phyloP scores from a whole-genome alignment of 75 land plant species.

The Picea sitchensis region DNA sequence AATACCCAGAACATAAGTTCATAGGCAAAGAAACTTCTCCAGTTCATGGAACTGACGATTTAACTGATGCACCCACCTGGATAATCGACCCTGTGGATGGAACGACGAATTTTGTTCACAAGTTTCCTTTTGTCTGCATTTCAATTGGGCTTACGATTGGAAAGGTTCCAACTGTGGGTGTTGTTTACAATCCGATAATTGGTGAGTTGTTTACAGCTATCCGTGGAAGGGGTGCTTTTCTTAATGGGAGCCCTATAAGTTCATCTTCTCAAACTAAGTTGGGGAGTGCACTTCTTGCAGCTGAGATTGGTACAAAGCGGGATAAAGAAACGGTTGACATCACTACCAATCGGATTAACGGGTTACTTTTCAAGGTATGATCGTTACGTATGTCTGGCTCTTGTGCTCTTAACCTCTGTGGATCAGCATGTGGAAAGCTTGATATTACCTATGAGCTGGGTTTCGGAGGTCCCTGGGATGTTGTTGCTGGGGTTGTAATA shows the following conservation, averaged over 20 bases:
- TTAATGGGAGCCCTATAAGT: conserved; percentile 65
- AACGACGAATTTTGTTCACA: conserved; percentile 10
- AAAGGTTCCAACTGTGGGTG: conserved; percentile 72
- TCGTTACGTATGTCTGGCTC: too few relatives aligned
- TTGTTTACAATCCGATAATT: conserved; percentile 89
- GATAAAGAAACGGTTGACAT: conserved; percentile 71
- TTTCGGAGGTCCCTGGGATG: too few relatives aligned
- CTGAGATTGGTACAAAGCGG: conserved; percentile 78
- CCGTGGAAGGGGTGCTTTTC: conserved; percentile 77
- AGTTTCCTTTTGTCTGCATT: conserved; percentile 93
- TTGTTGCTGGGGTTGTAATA: conserved; percentile 45
- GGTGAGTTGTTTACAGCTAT: conserved; percentile 88
- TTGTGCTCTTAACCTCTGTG: too few relatives aligned
- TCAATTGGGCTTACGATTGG: conserved; percentile 84
- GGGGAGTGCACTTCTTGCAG: background rate
- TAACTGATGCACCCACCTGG: conserved; percentile 47
- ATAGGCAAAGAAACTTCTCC: conserved; percentile 40
- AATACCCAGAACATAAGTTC: conserved; percentile 11
- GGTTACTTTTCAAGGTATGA: conserved; percentile 73
- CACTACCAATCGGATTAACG: conserved; percentile 70
- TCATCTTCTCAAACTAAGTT: too few relatives aligned
- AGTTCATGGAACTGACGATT: conserved; percentile 14
- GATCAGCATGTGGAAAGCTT: too few relatives aligned
- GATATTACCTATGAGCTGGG: too few relatives aligned
- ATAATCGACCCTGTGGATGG: conserved; percentile 43